A percentile compares a stretch with the other conserved stretches of the same genome.
Conservation (phyloP, 2,329 filamentous ascomycete genomes). For the Stagonosporopsis vannaccii region DNA sequence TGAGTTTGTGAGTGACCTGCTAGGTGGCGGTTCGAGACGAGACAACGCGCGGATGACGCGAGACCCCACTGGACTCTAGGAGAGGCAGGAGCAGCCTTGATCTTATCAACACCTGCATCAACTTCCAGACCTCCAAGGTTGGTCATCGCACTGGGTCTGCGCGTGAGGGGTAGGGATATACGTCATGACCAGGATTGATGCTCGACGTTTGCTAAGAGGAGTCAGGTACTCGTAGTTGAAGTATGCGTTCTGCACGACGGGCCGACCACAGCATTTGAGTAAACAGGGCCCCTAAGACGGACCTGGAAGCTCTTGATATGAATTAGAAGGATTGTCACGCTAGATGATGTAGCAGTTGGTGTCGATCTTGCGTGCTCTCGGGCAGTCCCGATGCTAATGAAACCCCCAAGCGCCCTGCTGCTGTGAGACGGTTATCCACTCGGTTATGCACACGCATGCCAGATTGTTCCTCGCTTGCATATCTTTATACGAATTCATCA, state of each 20-base stretch:
- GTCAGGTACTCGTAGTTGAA: not conserved
- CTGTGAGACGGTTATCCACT: not conserved
- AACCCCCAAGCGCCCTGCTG: not conserved
- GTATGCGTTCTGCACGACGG: not conserved
- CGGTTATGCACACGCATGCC: not conserved
- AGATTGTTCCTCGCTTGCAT: not conserved
- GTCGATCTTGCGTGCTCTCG: not conserved
- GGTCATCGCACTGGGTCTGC: slow-evolving; percentile 5
- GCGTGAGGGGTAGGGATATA: not conserved
- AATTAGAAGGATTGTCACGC: not conserved
- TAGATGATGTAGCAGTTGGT: not conserved
- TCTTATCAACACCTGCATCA: slow-evolving; percentile 10
- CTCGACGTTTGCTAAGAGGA: not conserved
- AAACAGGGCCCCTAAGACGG: not conserved
- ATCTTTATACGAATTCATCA: not conserved
- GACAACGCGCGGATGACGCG: not conserved
- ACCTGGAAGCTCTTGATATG: not conserved
- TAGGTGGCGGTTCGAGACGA: not conserved
- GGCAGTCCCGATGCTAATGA: not conserved
- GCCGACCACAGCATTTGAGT: not conserved
- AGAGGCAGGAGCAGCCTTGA: slow-evolving; percentile 10
- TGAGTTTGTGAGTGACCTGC: not conserved
- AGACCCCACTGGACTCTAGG: not conserved
- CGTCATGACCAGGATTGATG: not conserved
- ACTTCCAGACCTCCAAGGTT: slow-evolving; percentile 9